Evolutionary conservation across 83 land plant species (phyloP), one percentile per base, ranked within the genome.

Genomic region (Thuja plicata): DNA sequence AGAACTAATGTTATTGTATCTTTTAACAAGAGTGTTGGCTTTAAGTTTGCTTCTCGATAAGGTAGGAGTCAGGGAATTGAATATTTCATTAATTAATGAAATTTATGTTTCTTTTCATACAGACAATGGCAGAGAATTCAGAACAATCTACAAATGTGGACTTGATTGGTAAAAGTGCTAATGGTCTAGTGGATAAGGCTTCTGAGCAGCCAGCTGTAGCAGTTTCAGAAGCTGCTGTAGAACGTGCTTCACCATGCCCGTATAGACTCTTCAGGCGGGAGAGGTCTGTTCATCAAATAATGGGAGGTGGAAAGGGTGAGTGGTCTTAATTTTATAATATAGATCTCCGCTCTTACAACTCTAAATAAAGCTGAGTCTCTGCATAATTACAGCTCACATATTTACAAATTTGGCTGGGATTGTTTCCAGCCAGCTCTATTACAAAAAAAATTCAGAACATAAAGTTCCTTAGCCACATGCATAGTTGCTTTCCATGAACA

Each of bases 251-350:
- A 82, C 84, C 84, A 37, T 19, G 41, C 48, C 45, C 96, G 2
- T 52, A 88, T 90, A 91, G 91, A 15, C 91, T 92, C 88, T 92
- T 94, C 84, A 84, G 88, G 43, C 94, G 92, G 60, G 89, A 91
- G 84, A 90, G 92, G 88, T 91, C 89, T 17, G 34, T 96, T 87
- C 97, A 96, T 91, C 89, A 96, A 90, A 88, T 96, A 78, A 92
- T 96, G 37, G 97, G 97, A 43, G 97, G 95, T 85, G 96, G 96
- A 62, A 54, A 87, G 73, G 91, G 97, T 96, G 85, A 77, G 94
- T 11, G 17, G 2, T 81, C n/a, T 5, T 34, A 32, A 15, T 35
- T 50, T 55, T 86, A 3, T 85, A 30, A 85, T 52, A 8, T 30
- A 43, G 40, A 21, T 37, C 34, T 9, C 27, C 73, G 0, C 21